Evolutionary conservation across 1,284 basidiomycete species (phyloP), one percentile per base, ranked within the genome.

Genomic region (Heterobasidion occidentale): DNA sequence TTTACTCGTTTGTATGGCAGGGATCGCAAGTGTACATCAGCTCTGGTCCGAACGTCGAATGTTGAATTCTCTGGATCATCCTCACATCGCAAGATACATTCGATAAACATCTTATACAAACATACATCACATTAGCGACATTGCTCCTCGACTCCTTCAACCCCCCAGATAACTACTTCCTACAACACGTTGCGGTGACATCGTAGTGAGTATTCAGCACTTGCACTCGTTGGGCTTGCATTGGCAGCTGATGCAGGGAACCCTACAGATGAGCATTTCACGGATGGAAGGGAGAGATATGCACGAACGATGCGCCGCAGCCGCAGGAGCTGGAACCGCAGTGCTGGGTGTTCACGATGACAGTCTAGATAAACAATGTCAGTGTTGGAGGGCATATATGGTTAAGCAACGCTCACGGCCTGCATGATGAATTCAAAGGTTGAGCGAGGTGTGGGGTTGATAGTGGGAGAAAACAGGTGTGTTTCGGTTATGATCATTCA

Each of bases 191-290:
- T 27, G 27, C 3, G 27, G 27, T 47, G 46, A 17, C 4, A 20
- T 11, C 11, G 27, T 11, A 47, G 46, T 14, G 46, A 3, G 36
- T 33, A 44, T 58, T 76, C 65, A 79, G 71, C 78, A 81, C 66
- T 79, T 79, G 79, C 79, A 81, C 56, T 74, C 72, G 49, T 73
- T 74, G 52, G 75, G 61, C 68, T 75, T 73, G 74, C 79, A 81
- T 33, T 58, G 49, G 70, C 79, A 83, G 55, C 79, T 82, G 58
- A 11, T 58, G n/a, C 3, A n/a, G 15, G 46, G 33, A 52, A n/a
- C n/a, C n/a, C 38, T 42, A 56, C 27, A 33, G 17, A 19, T 48
- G 20, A 17, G 34, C 11, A 38, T 35, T 8, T 4, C 9, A 36
- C 12, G 34, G 34, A 38, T 34, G 52, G 6, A 57, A 19, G 7